These are phyloP conservation scores for Talaromyces trachyspermus DNA, from an alignment of 495 filamentous ascomycete species.

Conservation along the genomic window DNA sequence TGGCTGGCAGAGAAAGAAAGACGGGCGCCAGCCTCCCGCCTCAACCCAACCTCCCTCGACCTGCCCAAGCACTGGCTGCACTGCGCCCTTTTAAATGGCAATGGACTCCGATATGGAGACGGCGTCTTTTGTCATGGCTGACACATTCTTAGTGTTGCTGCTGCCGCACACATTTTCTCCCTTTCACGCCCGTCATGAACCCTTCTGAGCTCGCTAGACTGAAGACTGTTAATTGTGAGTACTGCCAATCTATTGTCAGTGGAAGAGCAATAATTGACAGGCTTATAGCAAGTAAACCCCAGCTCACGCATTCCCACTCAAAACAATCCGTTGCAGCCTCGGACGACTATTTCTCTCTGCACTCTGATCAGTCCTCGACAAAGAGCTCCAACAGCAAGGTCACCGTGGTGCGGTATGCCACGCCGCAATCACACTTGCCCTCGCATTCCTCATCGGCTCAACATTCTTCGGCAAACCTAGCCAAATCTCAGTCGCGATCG, in stretches of 20 bases:
- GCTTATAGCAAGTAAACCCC: slow-evolving; percentile 42
- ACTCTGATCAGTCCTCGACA: slow-evolving; percentile 38
- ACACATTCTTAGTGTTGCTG: too few species aligned
- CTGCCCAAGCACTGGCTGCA: too few species aligned
- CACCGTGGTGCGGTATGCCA: slow-evolving; percentile 44
- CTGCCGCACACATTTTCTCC: too few species aligned
- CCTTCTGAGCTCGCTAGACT: not conserved
- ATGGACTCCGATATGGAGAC: too few species aligned
- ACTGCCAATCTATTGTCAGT: too few species aligned
- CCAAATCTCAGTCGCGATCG: slow-evolving; percentile 15
- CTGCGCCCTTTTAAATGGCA: too few species aligned
- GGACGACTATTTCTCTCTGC: slow-evolving; percentile 63
- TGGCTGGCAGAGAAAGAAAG: slow-evolving; percentile 2
- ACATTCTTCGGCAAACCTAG: slow-evolving; percentile 22
- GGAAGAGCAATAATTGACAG: not conserved
- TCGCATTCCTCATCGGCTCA: slow-evolving; percentile 26
- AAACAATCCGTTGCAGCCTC: slow-evolving; percentile 57
- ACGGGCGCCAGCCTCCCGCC: too few species aligned
- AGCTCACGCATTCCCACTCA: slow-evolving; percentile 45
- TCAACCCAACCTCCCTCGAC: slow-evolving; percentile 6
- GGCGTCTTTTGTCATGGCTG: too few species aligned
- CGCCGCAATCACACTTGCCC: slow-evolving; percentile 34
- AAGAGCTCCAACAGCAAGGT: slow-evolving; percentile 41
- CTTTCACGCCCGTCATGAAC: not conserved
- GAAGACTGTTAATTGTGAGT: slow-evolving; percentile 6